Evolutionary conservation across 2,329 filamentous ascomycete genomes (phyloP).

Genomic region (Stagonosporopsis rhizophila): DNA sequence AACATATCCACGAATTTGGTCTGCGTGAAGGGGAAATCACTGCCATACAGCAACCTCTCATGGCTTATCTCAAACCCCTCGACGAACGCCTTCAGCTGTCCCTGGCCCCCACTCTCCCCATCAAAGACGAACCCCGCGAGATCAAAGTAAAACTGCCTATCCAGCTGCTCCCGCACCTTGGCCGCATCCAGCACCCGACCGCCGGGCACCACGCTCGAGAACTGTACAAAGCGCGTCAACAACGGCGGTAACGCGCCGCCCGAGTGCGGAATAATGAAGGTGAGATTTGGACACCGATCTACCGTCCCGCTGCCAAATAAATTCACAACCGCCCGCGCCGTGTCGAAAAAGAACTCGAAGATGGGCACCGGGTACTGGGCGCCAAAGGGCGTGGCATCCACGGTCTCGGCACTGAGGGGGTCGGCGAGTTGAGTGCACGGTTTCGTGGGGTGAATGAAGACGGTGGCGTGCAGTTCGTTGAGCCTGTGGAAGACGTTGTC

Average conservation of each 20-base stretch:
- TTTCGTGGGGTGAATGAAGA: constrained; percentile 65
- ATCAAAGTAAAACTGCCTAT: constrained; percentile 60
- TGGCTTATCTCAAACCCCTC: constrained; percentile 48
- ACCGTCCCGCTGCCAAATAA: constrained; percentile 59
- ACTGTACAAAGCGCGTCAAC: constrained; percentile 53
- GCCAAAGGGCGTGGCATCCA: constrained; percentile 48
- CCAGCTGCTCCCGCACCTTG: constrained; percentile 43
- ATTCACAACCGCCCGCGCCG: constrained; percentile 57
- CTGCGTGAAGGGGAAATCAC: constrained; percentile 61
- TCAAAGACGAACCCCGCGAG: constrained; percentile 60
- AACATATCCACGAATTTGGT: constrained; percentile 48
- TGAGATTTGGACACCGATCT: constrained; percentile 55
- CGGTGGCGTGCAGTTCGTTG: constrained; percentile 54
- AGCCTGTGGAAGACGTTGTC: constrained; percentile 58
- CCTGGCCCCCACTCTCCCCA: constrained; percentile 41
- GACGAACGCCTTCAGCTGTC: constrained; percentile 59
- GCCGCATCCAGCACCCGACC: constrained; percentile 35
- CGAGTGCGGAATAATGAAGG: constrained; percentile 58
- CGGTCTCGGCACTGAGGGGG: constrained; percentile 20
- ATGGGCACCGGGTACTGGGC: constrained; percentile 53
- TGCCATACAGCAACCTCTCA: constrained; percentile 60
- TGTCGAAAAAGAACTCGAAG: constrained; percentile 63
- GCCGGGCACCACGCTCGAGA: constrained; percentile 50
- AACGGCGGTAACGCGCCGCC: constrained; percentile 57
- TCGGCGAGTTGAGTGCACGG: constrained; percentile 49